Evolutionary conservation across 139 green algal genomes (phyloP), one percentile per base, ranked within the genome.

Genomic region (Volvox reticuliferus): DNA sequence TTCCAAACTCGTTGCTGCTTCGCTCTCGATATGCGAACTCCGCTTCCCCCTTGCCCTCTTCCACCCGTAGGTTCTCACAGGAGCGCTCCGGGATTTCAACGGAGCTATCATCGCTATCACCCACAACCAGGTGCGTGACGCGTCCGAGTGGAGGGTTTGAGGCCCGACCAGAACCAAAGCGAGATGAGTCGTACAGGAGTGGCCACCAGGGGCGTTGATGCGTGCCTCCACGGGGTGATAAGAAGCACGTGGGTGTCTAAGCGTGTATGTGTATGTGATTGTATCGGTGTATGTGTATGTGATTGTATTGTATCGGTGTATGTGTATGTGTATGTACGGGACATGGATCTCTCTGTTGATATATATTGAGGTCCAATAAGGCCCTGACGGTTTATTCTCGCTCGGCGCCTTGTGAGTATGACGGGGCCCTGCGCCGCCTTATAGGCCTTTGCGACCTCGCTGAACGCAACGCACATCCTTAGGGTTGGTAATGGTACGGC

Each of bases 91-190:
- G 28, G 81, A 92, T 26, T 95, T 96, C 33, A 50, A 93, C 22
- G 95, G 95, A 32, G 93, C 91, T 44, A 94, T 97, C 61, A 87
- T 97, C 1, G 93, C 94, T 19, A 95, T 96, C 91, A 96, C 94
- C 22, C 95, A 97, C 69, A 94, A 93, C 79, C 84, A 83, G 82
- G 88, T 91, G 69, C 2, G 65, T 30, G 65, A 30, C 65, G 21
- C 2, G 65, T 24, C 21, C 21, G 65, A 28, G 65, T 24, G 21
- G 65, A 12, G 9, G 65, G 12, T 73, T 24, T 2, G 9, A 9
- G 65, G 21, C 6, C 21, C 17, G 62, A 69, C 24, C 24, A 28
- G 65, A 28, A 28, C 21, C 24, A 28, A 28, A 2, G 65, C 65
- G 21, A 73, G 65, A 12, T 3, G 65, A 24, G 65, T 9, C 21